Percentiles rank a stretch among this genome's conserved stretches.
Conservation (phyloP, 495 filamentous ascomycete species). For the Gamarada debralockiae region DNA sequence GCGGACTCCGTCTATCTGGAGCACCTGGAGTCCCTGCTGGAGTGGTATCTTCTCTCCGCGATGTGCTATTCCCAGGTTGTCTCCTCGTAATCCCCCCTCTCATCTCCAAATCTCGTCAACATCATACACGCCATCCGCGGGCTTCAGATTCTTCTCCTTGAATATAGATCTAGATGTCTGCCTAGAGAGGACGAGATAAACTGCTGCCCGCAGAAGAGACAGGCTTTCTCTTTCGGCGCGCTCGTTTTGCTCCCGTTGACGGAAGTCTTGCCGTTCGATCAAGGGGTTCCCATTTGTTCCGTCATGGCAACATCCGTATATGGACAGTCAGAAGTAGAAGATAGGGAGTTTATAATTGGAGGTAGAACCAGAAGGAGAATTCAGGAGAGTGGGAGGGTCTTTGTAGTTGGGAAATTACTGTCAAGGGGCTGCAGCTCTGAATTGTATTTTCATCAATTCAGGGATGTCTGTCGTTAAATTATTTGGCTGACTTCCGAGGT, state of each 20-base stretch:
- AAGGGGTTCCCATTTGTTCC: slow-evolving; percentile 41
- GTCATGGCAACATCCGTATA: too few relatives aligned
- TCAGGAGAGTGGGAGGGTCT: too few relatives aligned
- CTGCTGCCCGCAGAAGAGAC: slow-evolving; percentile 77
- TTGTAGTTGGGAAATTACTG: too few relatives aligned
- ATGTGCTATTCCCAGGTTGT: slow-evolving; percentile 61
- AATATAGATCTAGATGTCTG: slow-evolving; percentile 87
- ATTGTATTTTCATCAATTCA: slow-evolving; percentile 68
- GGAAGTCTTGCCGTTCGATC: slow-evolving; percentile 40
- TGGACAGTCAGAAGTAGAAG: too few relatives aligned
- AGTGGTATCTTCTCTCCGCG: slow-evolving; percentile 42
- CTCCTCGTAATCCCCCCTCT: slow-evolving; percentile 79
- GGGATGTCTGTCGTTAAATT: slow-evolving; percentile 43
- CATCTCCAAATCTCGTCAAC: slow-evolving; percentile 80
- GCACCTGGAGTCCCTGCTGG: slow-evolving; percentile 39
- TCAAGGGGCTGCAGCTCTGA: too few relatives aligned
- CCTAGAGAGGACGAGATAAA: slow-evolving; percentile 94
- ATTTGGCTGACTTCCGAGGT: slow-evolving; percentile 88
- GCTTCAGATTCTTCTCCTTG: slow-evolving; percentile 78
- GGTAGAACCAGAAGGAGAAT: too few relatives aligned
- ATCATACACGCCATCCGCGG: slow-evolving; percentile 80
- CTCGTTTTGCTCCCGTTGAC: slow-evolving; percentile 30
- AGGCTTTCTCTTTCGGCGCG: slow-evolving; percentile 71
- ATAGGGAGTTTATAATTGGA: too few relatives aligned
- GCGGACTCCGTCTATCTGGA: slow-evolving; percentile 17